Conservation (phyloP, 306 rosid genomes). For the Cicer arietinum region DNA sequence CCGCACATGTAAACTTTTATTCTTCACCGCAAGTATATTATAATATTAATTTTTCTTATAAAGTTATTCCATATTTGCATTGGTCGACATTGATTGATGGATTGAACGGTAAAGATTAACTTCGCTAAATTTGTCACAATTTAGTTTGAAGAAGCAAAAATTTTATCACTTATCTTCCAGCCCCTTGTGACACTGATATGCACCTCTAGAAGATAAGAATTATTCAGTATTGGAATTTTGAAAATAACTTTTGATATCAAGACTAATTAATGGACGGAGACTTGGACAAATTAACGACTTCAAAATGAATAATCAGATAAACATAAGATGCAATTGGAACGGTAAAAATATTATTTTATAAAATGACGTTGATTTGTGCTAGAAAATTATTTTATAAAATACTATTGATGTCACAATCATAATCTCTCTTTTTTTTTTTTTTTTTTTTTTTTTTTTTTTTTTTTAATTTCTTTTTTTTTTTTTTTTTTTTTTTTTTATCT, state of each 20-base stretch:
- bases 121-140: background rate
- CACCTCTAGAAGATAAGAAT: constrained; percentile 46
- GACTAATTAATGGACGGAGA: background rate
- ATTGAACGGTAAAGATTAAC: background rate
- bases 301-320: constrained; percentile 11
- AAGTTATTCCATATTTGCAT: background rate
- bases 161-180: background rate
- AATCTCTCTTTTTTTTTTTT: too few species aligned
- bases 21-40: background rate
- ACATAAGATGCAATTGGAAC: background rate
- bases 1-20: background rate
- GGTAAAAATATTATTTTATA: constrained; percentile 6
- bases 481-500: too few species aligned
- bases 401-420: background rate
- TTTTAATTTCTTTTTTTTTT: too few species aligned
- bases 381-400: constrained; percentile 29
- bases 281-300: background rate
- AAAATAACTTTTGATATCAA: constrained; percentile 27
- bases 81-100: background rate
- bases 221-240: constrained; percentile 10
- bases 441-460: too few species aligned
- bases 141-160: constrained; percentile 33
- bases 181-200: background rate
- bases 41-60: background rate
- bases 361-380: constrained; percentile 37